Base-by-base conservation (phyloP, 768 basidiomycete species). In the Tubosaeta brunneosetosa region DNA sequence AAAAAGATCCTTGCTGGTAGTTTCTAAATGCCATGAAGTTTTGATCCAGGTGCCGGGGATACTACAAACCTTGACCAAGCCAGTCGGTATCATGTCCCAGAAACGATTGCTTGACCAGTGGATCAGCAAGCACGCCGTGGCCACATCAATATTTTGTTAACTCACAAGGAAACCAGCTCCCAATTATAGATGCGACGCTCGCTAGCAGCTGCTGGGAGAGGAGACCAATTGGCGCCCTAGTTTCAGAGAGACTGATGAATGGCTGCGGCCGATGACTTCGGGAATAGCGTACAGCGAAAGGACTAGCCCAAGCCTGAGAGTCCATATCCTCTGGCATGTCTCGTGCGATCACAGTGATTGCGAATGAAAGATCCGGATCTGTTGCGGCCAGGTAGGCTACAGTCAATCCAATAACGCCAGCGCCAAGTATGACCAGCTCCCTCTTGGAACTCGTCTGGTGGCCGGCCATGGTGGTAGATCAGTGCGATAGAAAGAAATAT, bases 161-260 rank as follows among this genome's bases (percentile, higher is more conserved):
- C 77, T 65, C 56, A 77, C 77, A 76, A 78, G 29, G 77, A 73
- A 25, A 57, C 47, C 40, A 55, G 56, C 54, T 79, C 79, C 73
- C 76, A 74, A 42, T 61, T 56, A 29, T 66, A 55, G 16, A 66
- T 59, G 29, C 69, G 67, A 44, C 59, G 66, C 41, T 76, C 71
- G 16, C 56, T 63, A 14, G 54, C 66, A 16, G 63, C 66, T 42
- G 73, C 66, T 9, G 74, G 69, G 50, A 75, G 61, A 16, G 77
- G 75, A 8, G 72, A 69, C 77, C 78, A 79, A 53, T 74, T 71
- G 33, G 76, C 78, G 25, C 77, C 77, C 77, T 78, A 50, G 5
- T 3, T 27, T 19, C 55, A 17, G 36, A 47, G 3, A 8, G 22
- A 38, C 17, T 6, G 22, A 31, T 57, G 17, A 41, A 42, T 2